phyloP scores from a whole-genome alignment of 176 grass and related monocot genomes.

The Triticum aestivum region IWGSC_CS_RefSeq_v2.1 NC_057811.1:14886239-14886738 shows the following conservation, averaged over 20 bases:
- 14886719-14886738: not conserved
- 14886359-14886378: conserved; percentile 16
- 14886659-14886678: not conserved
- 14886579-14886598: not conserved
- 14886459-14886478: not conserved
- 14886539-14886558: not conserved
- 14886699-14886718: not conserved
- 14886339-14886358: not conserved
- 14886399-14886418: not conserved
- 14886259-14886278: not conserved
- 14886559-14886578: not conserved
- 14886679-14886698: not conserved
- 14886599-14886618: not conserved
- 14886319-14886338: not conserved
- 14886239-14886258: not conserved
- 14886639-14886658: not conserved
- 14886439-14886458: conserved; percentile 9
- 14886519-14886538: not conserved
- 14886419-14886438: not conserved
- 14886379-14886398: not conserved
- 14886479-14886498: not conserved
- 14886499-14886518: not conserved
- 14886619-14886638: not conserved
- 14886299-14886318: conserved; percentile 16
- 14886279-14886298: conserved; percentile 15